Base-by-base conservation (phyloP, 192 early-diverging fungal species). In the Geranomyces michiganensis region DNA sequence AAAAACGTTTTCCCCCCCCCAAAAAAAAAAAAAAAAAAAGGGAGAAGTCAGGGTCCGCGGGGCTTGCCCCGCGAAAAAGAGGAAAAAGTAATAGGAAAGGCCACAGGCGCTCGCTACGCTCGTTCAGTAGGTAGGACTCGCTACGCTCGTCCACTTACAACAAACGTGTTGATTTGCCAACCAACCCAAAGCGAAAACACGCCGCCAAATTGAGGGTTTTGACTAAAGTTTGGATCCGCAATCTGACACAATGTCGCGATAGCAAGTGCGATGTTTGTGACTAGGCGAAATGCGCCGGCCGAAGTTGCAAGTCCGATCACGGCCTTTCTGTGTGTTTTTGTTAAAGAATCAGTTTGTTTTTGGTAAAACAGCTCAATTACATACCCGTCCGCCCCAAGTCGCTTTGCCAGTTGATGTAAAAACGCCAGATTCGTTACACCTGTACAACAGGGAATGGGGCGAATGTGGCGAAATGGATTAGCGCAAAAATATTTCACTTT, bases 101-200 rank as follows among this genome's bases (percentile, higher is more conserved):
- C n/a, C n/a, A n/a, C n/a, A n/a, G n/a, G n/a, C n/a, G n/a, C n/a
- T n/a, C n/a, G n/a, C n/a, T n/a, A n/a, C n/a, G n/a, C n/a, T n/a
- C n/a, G n/a, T n/a, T n/a, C n/a, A n/a, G n/a, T n/a, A n/a, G n/a
- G n/a, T n/a, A n/a, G n/a, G n/a, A n/a, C n/a, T n/a, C n/a, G n/a
- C n/a, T n/a, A n/a, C n/a, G n/a, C n/a, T n/a, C n/a, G n/a, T n/a
- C n/a, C n/a, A n/a, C 36, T 41, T 41, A 41, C 36, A 4, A 60
- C 58, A 60, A 60, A 60, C 21, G 58, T 60, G 26, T 60, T 60
- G 58, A 60, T 60, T 33, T 65, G 63, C 63, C 63, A 65, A 30
- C 63, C 36, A 27, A 24, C 21, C 63, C 63, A 65, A 8, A 65
- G 6, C 36, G 63, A n/a, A 31, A 65, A 65, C n/a, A 46, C 6